Evolutionary conservation across 1,284 basidiomycete genomes (phyloP).

Genomic region (Irpex rosettiformis): DNA sequence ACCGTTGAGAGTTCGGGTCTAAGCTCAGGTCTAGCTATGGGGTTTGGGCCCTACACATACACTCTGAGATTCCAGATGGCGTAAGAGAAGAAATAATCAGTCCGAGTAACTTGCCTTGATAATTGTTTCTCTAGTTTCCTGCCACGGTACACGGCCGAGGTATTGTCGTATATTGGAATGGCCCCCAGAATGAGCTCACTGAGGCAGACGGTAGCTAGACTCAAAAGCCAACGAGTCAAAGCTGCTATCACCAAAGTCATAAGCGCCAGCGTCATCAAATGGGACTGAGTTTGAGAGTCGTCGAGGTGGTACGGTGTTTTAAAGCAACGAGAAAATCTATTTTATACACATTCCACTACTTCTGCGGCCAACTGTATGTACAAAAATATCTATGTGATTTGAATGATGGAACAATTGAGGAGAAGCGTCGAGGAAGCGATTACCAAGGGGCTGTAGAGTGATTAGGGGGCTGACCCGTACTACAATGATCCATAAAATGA

Average conservation of each 20-base stretch:
- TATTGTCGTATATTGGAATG: not conserved
- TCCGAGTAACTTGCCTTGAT: not conserved
- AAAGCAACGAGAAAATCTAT: too few relatives aligned
- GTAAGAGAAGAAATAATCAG: not conserved
- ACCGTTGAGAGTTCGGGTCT: not conserved
- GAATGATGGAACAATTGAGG: not conserved
- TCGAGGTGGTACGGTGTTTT: too few relatives aligned
- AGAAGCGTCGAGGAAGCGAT: not conserved
- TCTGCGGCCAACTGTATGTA: not conserved
- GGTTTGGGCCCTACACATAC: too few relatives aligned
- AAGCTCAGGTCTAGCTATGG: not conserved
- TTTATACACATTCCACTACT: not conserved
- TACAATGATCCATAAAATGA: not conserved
- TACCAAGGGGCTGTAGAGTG: not conserved
- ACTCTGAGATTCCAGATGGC: too few relatives aligned
- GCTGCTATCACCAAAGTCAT: too few relatives aligned
- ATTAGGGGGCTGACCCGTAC: not conserved
- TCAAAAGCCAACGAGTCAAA: too few relatives aligned
- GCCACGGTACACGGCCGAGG: not conserved
- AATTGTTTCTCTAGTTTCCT: not conserved
- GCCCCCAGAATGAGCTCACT: too few relatives aligned
- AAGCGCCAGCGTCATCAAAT: too few relatives aligned
- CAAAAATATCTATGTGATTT: not conserved
- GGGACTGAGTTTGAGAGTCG: too few relatives aligned
- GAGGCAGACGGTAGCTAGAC: too few relatives aligned